phyloP scores from a whole-genome alignment of 164 flowering plant species.

The Magnolia sinica region DNA sequence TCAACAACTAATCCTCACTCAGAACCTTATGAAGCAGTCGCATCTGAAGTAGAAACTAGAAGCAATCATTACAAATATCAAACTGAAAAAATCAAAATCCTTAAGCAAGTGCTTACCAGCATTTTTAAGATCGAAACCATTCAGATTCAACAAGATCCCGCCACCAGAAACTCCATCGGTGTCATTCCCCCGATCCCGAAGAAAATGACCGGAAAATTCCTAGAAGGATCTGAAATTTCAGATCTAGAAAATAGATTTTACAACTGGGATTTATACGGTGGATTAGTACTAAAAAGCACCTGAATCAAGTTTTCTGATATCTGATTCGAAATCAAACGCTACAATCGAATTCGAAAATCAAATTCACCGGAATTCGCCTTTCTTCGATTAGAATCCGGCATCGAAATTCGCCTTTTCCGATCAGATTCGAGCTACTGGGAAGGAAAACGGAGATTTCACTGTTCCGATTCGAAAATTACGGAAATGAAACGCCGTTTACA shows the following conservation, averaged over 20 bases:
- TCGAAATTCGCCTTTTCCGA: conserved; percentile 1
- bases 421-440: background rate
- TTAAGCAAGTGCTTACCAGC: background rate
- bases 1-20: no score
- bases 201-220: background rate
- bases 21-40: no score
- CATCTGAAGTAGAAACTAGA: no score
- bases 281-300: background rate
- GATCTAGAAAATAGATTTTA: background rate
- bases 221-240: background rate
- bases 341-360: background rate
- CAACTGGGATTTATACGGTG: background rate
- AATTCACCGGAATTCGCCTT: background rate
- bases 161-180: background rate
- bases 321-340: background rate
- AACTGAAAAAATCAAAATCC: background rate
- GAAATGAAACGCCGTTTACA: background rate
- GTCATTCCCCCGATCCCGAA: background rate
- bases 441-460: background rate
- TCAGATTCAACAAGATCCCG: background rate
- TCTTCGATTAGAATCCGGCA: background rate
- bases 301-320: background rate
- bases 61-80: background rate
- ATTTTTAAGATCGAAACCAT: background rate
- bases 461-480: background rate